A percentile compares a stretch with the other conserved stretches of the same genome.
Evolutionary conservation across 768 basidiomycete genomes (phyloP).

Genomic region (Sarcomyxa edulis): DNA sequence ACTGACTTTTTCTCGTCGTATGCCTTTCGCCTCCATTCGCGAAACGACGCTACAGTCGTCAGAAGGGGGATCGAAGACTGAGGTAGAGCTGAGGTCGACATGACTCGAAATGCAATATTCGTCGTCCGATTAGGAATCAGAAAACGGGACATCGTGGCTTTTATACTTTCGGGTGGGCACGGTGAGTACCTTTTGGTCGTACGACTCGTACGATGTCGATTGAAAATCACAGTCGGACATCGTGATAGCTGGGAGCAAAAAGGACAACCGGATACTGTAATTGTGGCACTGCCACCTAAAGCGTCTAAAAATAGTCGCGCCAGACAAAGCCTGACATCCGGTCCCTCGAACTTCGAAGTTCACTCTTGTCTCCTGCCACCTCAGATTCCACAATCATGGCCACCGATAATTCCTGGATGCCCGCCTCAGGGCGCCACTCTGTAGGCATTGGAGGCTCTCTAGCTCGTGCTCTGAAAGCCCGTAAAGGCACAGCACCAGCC

Average conservation of each 20-base stretch:
- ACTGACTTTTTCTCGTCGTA: slow-evolving; percentile 59
- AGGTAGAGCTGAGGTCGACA: slow-evolving; percentile 20
- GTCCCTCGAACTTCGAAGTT: no score
- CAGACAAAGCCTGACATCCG: no score
- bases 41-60: slow-evolving; percentile 53
- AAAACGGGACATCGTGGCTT: no score
- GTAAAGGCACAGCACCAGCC: slow-evolving; percentile 43
- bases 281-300: no score
- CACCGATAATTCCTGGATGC: slow-evolving; percentile 48
- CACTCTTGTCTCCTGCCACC: no score
- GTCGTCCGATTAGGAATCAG: no score
- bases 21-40: slow-evolving; percentile 70
- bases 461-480: slow-evolving; percentile 60
- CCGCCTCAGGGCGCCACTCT: slow-evolving; percentile 48
- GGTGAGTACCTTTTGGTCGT: neutral
- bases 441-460: slow-evolving; percentile 63
- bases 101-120: neutral
- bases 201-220: no score
- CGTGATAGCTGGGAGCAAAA: no score
- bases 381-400: no score
- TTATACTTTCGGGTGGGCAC: neutral
- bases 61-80: slow-evolving; percentile 45
- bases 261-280: no score
- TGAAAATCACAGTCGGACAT: no score
- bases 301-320: no score